Evolutionary conservation across 352 stramenopile species (phyloP), one percentile per base, ranked within the genome.

Genomic region (Globisporangium sylvaticum): DNA sequence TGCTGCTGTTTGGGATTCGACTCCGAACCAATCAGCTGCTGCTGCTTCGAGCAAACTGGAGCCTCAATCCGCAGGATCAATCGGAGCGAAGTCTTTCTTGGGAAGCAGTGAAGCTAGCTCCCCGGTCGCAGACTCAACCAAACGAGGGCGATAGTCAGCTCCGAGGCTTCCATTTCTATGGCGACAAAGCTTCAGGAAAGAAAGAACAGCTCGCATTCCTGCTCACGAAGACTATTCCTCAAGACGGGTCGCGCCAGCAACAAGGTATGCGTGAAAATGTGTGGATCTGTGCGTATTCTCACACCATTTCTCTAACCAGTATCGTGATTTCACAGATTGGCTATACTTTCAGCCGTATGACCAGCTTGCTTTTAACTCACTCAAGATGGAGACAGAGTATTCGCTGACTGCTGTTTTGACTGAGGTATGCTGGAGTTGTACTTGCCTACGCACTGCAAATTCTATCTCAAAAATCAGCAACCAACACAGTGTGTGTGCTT

Each of bases 271-370:
- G 27, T 25, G 15, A 22, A n/a, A 15, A 12, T 25, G 22, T 54
- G 10, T 37, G 1, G 3, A 20, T 18, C 29, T 4, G 0, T 24
- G 3, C n/a, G 8, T 50, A n/a, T 24, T 12, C n/a, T n/a, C 39
- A 4, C 8, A 8, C 12, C 18, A 3, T 4, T 50, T 5, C 42
- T 5, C 18, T 22, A n/a, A 50, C 9, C 20, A 4, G 37, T n/a
- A 18, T 65, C n/a, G 57, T 70, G 27, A 20, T 65, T 63, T 48
- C 52, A 6, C 54, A 84, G 77, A 71, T n/a, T 84, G 72, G 70
- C 46, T 84, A 31, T 81, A 77, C 52, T 63, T 85, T 6, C 71
- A 81, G 58, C 39, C 52, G 12, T 85, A 81, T 57, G 76, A 85
- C 20, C 52, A 77, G 18, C 52, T 83, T 54, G 20, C 48, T 31